These are phyloP conservation scores for Reticulascus tulasneorum DNA, from an alignment of 2,329 filamentous ascomycete genomes.

Conservation along the genomic window DNA sequence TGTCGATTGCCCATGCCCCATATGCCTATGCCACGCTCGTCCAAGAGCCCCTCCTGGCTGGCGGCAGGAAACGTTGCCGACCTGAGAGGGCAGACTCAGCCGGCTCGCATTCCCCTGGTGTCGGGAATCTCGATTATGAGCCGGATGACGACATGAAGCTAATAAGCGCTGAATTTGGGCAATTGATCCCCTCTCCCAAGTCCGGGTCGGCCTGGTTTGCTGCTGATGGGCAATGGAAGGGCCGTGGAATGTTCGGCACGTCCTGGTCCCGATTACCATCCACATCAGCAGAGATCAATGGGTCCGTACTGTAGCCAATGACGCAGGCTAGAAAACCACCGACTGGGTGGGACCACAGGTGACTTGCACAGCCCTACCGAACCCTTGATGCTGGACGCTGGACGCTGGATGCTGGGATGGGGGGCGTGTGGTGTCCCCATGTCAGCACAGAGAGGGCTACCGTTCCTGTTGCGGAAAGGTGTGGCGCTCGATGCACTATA, in stretches of 20 bases:
- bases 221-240: conserved; percentile 11
- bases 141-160: conserved; percentile 14
- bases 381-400: conserved; percentile 1
- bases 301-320: conserved; percentile 14
- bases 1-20: too few relatives aligned
- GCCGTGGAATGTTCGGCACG: conserved; percentile 9
- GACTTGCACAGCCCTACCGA: conserved; percentile 11
- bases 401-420: conserved; percentile 1
- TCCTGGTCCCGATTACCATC: conserved; percentile 11
- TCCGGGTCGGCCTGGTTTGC: too few relatives aligned
- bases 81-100: conserved; percentile 2
- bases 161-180: conserved; percentile 12
- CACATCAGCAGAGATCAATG: conserved; percentile 10
- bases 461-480: conserved; percentile 3
- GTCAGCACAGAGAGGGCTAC: too few relatives aligned
- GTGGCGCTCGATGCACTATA: conserved; percentile 4
- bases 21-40: too few relatives aligned
- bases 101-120: conserved; percentile 8
- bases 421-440: neutral
- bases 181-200: too few relatives aligned
- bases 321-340: conserved; percentile 3
- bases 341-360: conserved; percentile 7
- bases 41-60: too few relatives aligned
- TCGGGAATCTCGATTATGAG: conserved; percentile 7
- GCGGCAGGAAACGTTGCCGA: too few relatives aligned